phyloP scores from a whole-genome alignment of 768 basidiomycete genomes.

The Lactifluus echinatus region DNA sequence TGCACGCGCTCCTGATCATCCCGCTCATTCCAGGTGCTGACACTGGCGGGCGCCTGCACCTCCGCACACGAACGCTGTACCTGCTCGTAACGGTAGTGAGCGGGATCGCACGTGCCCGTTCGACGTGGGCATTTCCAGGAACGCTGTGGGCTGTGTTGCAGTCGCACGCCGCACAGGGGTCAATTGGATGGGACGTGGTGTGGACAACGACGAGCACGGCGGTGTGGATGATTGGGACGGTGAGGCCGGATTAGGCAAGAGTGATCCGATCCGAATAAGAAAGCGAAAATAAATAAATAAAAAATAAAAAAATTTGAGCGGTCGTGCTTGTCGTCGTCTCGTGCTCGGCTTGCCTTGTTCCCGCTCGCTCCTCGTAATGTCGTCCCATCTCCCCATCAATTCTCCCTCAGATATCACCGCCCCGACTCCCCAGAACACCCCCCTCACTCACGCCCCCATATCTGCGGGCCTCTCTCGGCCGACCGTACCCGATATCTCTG shows the following conservation, averaged over 20 bases:
- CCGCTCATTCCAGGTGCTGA: constrained; percentile 34
- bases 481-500: constrained; percentile 79
- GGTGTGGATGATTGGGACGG: constrained; percentile 34
- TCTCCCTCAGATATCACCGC: constrained; percentile 52
- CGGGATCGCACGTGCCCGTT: constrained; percentile 31
- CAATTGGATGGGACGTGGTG: constrained; percentile 56
- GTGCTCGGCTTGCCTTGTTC: too few species aligned
- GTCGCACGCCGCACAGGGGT: constrained; percentile 52
- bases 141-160: constrained; percentile 34
- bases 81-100: constrained; percentile 28
- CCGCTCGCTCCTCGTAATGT: constrained; percentile 38
- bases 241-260: neutral
- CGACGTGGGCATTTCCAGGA: constrained; percentile 25
- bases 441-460: constrained; percentile 74
- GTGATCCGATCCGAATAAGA: too few species aligned
- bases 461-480: constrained; percentile 74
- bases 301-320: neutral
- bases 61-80: constrained; percentile 31
- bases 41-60: constrained; percentile 15
- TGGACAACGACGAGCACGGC: constrained; percentile 46
- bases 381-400: constrained; percentile 56
- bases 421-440: constrained; percentile 94
- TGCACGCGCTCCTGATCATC: constrained; percentile 49
- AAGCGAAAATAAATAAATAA: neutral
- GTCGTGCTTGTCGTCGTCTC: too few species aligned